These are phyloP conservation scores for Dianthus caryophyllus DNA, from an alignment of 148 eudicot genomes.

Conservation along the genomic window DNA sequence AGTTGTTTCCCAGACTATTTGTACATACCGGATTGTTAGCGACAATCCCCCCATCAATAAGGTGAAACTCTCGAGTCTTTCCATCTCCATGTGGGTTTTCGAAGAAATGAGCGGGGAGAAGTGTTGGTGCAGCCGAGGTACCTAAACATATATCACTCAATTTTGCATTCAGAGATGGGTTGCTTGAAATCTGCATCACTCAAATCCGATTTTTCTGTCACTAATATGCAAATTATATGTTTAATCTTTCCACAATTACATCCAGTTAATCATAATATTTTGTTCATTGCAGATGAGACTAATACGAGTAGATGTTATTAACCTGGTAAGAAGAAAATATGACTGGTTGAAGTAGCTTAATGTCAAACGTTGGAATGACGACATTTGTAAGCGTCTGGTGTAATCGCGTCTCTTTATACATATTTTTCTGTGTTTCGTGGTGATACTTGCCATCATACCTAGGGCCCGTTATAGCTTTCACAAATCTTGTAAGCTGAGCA, in stretches of 20 bases:
- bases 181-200: slow-evolving; percentile 18
- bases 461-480: slow-evolving; percentile 27
- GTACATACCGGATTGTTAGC: slow-evolving; percentile 30
- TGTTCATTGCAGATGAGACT: neutral
- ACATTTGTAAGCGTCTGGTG: slow-evolving; percentile 30
- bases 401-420: slow-evolving; percentile 22
- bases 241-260: neutral
- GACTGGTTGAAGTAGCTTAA: slow-evolving; percentile 29
- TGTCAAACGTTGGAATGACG: slow-evolving; percentile 40
- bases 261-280: neutral
- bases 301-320: neutral
- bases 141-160: slow-evolving; percentile 39
- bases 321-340: slow-evolving; percentile 40
- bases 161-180: slow-evolving; percentile 29
- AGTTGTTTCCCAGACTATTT: too few relatives aligned
- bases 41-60: slow-evolving; percentile 41
- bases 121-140: slow-evolving; percentile 41
- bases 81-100: slow-evolving; percentile 26
- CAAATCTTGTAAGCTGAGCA: slow-evolving; percentile 2
- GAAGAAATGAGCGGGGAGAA: slow-evolving; percentile 30
- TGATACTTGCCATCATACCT: slow-evolving; percentile 35
- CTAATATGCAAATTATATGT: neutral
- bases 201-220: neutral
- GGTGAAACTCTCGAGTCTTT: slow-evolving; percentile 30
- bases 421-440: slow-evolving; percentile 2